Evolutionary conservation across 805 yeast genomes (phyloP).

Genomic region (Ogataea henricii): DNA sequence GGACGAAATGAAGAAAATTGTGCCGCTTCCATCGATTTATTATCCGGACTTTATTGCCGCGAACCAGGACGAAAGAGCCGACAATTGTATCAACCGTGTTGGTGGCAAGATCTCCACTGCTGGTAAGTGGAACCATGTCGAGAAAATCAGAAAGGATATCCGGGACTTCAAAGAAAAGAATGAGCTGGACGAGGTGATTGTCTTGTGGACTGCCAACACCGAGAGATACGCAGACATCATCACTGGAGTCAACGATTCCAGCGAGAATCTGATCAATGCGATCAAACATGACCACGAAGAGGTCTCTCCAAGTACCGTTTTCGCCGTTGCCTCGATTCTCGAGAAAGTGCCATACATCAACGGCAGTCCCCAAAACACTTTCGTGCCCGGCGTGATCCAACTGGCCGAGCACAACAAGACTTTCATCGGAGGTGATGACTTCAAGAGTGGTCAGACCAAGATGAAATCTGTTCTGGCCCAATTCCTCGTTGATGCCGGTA

Average conservation of each 20-base stretch:
- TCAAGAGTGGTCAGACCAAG: conserved; percentile 96
- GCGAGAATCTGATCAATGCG: conserved; percentile 72
- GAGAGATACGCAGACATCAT: conserved; percentile 84
- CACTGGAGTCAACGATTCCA: conserved; percentile 83
- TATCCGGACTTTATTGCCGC: conserved; percentile 97
- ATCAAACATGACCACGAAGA: conserved; percentile 80
- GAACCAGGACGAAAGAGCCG: conserved; percentile 89
- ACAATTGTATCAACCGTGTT: conserved; percentile 71
- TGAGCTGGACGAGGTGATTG: conserved; percentile 80
- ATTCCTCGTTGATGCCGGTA: conserved; percentile 95
- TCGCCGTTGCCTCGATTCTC: conserved; percentile 90
- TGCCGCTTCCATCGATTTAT: conserved; percentile 83
- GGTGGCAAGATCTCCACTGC: conserved; percentile 51
- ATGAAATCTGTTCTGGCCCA: conserved; percentile 95
- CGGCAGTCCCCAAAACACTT: conserved; percentile 97
- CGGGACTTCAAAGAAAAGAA: conserved; percentile 71
- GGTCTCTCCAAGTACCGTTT: conserved; percentile 89
- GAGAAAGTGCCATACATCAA: conserved; percentile 90
- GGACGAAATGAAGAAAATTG: conserved; percentile 58
- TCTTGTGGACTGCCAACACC: conserved; percentile 97
- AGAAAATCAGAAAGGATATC: conserved; percentile 82
- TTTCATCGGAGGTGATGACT: conserved; percentile 95
- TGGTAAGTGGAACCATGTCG: conserved; percentile 88
- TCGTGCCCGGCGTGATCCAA: conserved; percentile 92
- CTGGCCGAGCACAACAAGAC: conserved; percentile 75